Conservation (phyloP, 148 eudicot species). For the Heliamphora exappendiculata region DNA sequence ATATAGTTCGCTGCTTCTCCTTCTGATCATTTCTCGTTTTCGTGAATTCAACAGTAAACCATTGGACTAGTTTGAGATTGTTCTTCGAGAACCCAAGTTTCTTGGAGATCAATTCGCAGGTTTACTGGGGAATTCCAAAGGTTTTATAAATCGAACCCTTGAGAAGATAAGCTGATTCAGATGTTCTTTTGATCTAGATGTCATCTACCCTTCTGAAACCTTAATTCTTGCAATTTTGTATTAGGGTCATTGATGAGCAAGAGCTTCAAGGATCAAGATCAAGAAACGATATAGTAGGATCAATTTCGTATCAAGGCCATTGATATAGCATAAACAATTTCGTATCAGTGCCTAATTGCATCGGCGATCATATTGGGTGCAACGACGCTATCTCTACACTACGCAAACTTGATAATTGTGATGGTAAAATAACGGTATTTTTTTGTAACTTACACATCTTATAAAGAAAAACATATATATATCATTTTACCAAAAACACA, state of each 20-base stretch:
- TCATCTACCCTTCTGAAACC: slow-evolving; percentile 48
- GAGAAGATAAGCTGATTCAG: too few relatives aligned
- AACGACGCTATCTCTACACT: slow-evolving; percentile 72
- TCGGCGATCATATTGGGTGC: slow-evolving; percentile 57
- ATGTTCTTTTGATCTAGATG: too few relatives aligned
- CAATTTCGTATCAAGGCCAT: too few relatives aligned
- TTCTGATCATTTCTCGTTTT: neutral
- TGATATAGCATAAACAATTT: too few relatives aligned
- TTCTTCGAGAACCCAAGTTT: slow-evolving; percentile 12
- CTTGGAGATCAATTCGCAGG: slow-evolving; percentile 12
- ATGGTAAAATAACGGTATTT: too few relatives aligned
- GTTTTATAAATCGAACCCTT: slow-evolving; percentile 22
- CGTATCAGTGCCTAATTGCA: too few relatives aligned
- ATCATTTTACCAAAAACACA: too few relatives aligned
- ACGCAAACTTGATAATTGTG: slow-evolving; percentile 76
- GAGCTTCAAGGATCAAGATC: slow-evolving; percentile 19
- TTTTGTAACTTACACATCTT: too few relatives aligned
- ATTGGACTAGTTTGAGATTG: slow-evolving; percentile 47
- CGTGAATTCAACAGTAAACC: slow-evolving; percentile 55
- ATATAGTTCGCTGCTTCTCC: slow-evolving; percentile 3
- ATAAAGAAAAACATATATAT: too few relatives aligned
- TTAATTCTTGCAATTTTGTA: slow-evolving; percentile 17
- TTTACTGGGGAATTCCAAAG: slow-evolving; percentile 11
- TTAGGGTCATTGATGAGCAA: slow-evolving; percentile 33
- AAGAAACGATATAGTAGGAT: slow-evolving; percentile 7